Base-by-base conservation (phyloP, 805 yeast species). In the Cyberlindnera nakhonratchasimensis region DNA sequence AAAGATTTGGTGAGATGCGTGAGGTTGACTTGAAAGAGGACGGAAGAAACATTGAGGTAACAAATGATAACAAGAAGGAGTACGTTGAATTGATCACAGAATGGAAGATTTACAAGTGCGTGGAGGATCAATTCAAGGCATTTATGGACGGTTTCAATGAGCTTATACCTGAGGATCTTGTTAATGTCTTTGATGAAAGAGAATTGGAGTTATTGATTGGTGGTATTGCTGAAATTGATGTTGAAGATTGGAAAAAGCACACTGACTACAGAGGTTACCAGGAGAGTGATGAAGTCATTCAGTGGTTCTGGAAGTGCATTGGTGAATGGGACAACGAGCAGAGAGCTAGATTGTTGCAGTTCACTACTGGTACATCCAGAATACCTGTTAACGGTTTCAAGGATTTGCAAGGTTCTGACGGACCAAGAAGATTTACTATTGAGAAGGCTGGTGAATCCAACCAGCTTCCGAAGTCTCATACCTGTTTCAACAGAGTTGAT, bases 331-430 rank as follows among this genome's bases (percentile, higher is more conserved):
- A 93, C 63, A 78, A 89, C 42, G 99, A 93, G 65, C 97, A 91
- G 65, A 85, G 89, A 65, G 96, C 98, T 3, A 79, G 99, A 66
- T 72, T 93, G 62, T 71, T 93, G 54, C 99, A 93, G 67, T 93
- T 93, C 64, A 91, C 99, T 17, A 93, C 99, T 1, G 99, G 99
- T 75, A 93, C 99, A 4, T 89, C 97, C 18, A 83, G 99, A 71
- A 93, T 93, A 43, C 99, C 99, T 7, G 99, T 93, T 51, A 93
- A 91, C 66, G 99, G 99, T 30, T 93, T 93, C 75, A 93, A 93
- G 66, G 99, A 93, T 67, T 74, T 93, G 57, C 99, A 93, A 69
- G 99, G 99, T 52, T 86, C 96, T 19, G 99, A 93, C 69, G 99
- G 99, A 45, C 99, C 99, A 40, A 86, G 99, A 75, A 80, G 98